Evolutionary conservation across 148 eudicot genomes (phyloP).

Genomic region (Camellia sinensis): DNA sequence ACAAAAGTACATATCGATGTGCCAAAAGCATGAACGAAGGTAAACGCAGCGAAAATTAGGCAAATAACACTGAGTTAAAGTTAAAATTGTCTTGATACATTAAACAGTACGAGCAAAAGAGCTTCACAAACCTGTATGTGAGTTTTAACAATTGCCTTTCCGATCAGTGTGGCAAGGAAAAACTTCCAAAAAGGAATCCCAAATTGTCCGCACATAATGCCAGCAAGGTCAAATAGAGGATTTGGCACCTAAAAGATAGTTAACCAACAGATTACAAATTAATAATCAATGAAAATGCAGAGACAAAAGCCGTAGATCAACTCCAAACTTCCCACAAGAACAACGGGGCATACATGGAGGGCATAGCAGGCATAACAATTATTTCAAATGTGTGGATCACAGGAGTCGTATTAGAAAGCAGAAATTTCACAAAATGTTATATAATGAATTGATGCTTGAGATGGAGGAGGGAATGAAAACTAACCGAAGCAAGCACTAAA

Average conservation of each 20-base stretch:
- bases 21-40: neutral
- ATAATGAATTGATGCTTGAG: neutral
- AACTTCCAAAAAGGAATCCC: slow-evolving; percentile 97
- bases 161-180: slow-evolving; percentile 79
- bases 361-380: neutral
- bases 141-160: slow-evolving; percentile 92
- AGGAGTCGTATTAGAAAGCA: neutral
- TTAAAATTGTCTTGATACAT: neutral
- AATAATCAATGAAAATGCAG: neutral
- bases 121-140: slow-evolving; percentile 75
- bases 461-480: slow-evolving; percentile 28
- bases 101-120: neutral
- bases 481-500: slow-evolving; percentile 92
- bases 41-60: neutral
- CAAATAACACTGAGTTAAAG: neutral
- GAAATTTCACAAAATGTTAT: neutral
- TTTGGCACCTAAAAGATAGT: slow-evolving; percentile 73
- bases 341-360: neutral
- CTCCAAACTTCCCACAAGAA: neutral
- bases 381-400: neutral
- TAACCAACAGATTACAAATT: slow-evolving; percentile 6
- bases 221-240: slow-evolving; percentile 98
- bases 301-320: neutral
- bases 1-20: neutral
- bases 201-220: slow-evolving; percentile 97